phyloP scores from a whole-genome alignment of 331 rosid genomes.

The Saraca asoca region DNA sequence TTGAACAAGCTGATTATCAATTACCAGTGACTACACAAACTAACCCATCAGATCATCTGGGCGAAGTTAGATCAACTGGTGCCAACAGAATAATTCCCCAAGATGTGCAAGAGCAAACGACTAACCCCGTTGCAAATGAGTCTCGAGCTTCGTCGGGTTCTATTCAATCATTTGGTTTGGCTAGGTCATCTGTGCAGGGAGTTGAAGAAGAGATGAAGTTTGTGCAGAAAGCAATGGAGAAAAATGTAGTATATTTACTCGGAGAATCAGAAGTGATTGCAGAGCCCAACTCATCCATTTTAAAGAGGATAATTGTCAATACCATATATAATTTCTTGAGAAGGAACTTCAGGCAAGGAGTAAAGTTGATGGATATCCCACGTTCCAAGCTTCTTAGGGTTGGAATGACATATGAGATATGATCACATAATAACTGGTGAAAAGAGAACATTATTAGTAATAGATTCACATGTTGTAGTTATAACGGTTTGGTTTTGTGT shows the following conservation, averaged over 20 bases:
- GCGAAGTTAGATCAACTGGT: neutral
- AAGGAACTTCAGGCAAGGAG: slow-evolving; percentile 71
- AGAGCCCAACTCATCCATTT: slow-evolving; percentile 52
- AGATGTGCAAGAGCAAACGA: neutral
- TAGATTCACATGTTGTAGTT: too few relatives aligned
- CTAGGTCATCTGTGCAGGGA: slow-evolving; percentile 42
- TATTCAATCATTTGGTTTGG: slow-evolving; percentile 23
- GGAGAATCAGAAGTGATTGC: slow-evolving; percentile 80
- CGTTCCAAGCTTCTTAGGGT: slow-evolving; percentile 61
- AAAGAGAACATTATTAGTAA: too few relatives aligned
- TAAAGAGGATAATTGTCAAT: slow-evolving; percentile 66
- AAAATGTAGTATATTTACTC: slow-evolving; percentile 67
- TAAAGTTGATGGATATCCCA: slow-evolving; percentile 50
- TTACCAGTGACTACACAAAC: neutral
- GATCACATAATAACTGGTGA: neutral
- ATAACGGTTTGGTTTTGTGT: too few relatives aligned
- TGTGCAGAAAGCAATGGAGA: slow-evolving; percentile 56
- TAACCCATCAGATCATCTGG: slow-evolving; percentile 8
- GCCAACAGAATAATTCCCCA: slow-evolving; percentile 19
- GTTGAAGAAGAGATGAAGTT: slow-evolving; percentile 59
- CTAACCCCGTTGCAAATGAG: neutral
- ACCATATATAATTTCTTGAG: slow-evolving; percentile 61
- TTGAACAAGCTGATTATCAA: slow-evolving; percentile 9
- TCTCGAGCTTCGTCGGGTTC: slow-evolving; percentile 42
- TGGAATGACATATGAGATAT: slow-evolving; percentile 55